Percentiles rank a stretch among this genome's conserved stretches.
phyloP scores from a whole-genome alignment of 495 filamentous ascomycete genomes.

The Tuber magnatum region DNA sequence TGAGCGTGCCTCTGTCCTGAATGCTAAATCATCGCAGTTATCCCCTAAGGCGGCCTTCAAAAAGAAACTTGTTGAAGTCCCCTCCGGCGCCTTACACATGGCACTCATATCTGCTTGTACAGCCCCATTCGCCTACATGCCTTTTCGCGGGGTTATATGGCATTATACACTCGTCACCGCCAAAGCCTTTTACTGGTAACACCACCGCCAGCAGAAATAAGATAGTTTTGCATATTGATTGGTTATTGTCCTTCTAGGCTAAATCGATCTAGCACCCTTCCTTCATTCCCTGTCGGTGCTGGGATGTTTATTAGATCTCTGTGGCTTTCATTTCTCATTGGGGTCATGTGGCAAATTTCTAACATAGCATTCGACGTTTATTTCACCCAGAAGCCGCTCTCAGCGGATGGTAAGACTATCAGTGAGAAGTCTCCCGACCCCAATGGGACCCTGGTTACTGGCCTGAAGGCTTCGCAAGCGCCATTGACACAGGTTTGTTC shows the following conservation, averaged over 20 bases:
- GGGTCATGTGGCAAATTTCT: conserved; percentile 63
- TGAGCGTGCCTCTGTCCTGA: conserved; percentile 41
- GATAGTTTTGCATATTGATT: not conserved
- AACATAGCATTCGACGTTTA: conserved; percentile 71
- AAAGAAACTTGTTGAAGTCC: conserved; percentile 41
- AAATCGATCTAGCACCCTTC: conserved; percentile 59
- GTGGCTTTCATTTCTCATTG: conserved; percentile 58
- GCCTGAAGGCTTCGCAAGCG: conserved; percentile 64
- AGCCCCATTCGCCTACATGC: conserved; percentile 55
- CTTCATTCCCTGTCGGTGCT: conserved; percentile 52
- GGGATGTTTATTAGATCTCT: conserved; percentile 55
- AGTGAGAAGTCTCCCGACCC: conserved; percentile 79
- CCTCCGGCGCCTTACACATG: conserved; percentile 42
- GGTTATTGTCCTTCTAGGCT: conserved; percentile 46
- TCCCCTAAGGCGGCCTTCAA: conserved; percentile 37
- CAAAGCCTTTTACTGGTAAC: conserved; percentile 54
- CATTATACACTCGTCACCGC: conserved; percentile 59
- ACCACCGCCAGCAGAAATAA: not conserved
- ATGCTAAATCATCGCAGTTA: conserved; percentile 39
- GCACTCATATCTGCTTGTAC: conserved; percentile 46
- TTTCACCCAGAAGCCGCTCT: conserved; percentile 66
- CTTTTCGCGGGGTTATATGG: conserved; percentile 62
- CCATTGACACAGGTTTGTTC: conserved; percentile 50
- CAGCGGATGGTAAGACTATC: conserved; percentile 70
- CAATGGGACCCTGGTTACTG: conserved; percentile 79